Base-by-base conservation (phyloP, 176 grass and related monocot species). In the Carex pumila region DNA sequence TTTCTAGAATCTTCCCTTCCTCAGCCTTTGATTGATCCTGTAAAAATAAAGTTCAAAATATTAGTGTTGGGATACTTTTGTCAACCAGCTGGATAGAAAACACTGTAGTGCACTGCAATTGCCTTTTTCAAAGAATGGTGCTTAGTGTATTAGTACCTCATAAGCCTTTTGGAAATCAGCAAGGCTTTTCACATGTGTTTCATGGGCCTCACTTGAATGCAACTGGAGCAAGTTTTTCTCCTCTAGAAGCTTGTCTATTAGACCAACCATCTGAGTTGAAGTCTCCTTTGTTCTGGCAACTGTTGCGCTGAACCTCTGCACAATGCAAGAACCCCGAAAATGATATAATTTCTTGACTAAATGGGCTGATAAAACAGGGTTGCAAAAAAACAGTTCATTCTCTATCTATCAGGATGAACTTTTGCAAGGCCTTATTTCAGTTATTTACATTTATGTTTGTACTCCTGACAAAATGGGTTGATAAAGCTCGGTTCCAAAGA, bases 11-110 rank as follows among this genome's bases (percentile, higher is more conserved):
- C 61, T 92, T 94, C 21, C 91, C 86, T 87, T 99, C 89, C 85
- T 96, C 97, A 6, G 83, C 87, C 69, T 88, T 96, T 66, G 97
- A 90, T 88, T 99, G 97, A 64, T 94, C 91, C 97, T 99, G 88
- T 53, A 86, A 4, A 7, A 70, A 43, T 34, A 70, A 79, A 53
- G 69, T 55, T 68, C 62, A 57, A 86, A 61, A 7, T 15, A 15
- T 54, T 7, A 54, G 47, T 50, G 10, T 50, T 50, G 2, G 12
- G 47, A 1, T 50, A 50, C 9, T 50, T 50, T 3, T 50, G 47
- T 50, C 1, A 50, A 50, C 11, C 47, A 11, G 22, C 45, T 55
- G 5, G 12, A 54, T 53, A 75, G 31, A 29, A 22, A 75, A 53
- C 21, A 12, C 12, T 14, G 7, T 75, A 25, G 21, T 75, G 71